Base-by-base conservation (phyloP, 1,284 basidiomycete species). In the Ustilago tritici region DNA sequence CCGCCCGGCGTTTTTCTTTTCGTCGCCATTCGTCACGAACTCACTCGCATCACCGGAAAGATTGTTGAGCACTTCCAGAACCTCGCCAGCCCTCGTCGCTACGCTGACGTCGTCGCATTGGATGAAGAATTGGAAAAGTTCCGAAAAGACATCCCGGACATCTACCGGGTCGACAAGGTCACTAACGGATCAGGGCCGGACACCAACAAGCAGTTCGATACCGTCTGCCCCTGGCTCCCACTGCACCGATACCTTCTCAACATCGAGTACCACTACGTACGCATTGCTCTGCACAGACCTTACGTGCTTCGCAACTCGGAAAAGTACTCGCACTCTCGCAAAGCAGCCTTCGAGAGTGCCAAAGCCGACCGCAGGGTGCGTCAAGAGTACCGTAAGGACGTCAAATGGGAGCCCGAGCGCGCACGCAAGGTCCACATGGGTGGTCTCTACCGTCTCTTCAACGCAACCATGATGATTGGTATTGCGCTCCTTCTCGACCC, bases 21-120 rank as follows among this genome's bases (percentile, higher is more conserved):
- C 85, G 91, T 95, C 64, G 94, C 96, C 72, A 89, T 98, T 40
- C 90, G 95, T 40, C 93, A 95, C 82, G 90, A 91, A 54, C 89
- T 98, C 19, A 92, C 93, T 19, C 89, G 89, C 54, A 93, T 96
- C 70, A 95, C 95, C 73, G 95, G 95, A 32, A 91, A 92, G 50
- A 95, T 98, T 82, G 94, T 95, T 54, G 95, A 96, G 83, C 94
- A 96, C 86, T 98, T 95, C 87, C 95, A 98, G 86, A 93, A 94
- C 87, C 91, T 96, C 23, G 90, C 92, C 63, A 90, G 65, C 47
- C 77, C 79, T 3, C 92, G 92, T 58, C 92, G 93, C 81, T 97
- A 97, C 85, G 90, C 91, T 14, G 94, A 97, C 82, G 93, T 95
- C 43, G 87, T 93, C 49, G 88, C 89, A 1, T 89, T 98, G 56